Evolutionary conservation across 805 yeast species (phyloP).

Genomic region (Candida gorgasii): DNA sequence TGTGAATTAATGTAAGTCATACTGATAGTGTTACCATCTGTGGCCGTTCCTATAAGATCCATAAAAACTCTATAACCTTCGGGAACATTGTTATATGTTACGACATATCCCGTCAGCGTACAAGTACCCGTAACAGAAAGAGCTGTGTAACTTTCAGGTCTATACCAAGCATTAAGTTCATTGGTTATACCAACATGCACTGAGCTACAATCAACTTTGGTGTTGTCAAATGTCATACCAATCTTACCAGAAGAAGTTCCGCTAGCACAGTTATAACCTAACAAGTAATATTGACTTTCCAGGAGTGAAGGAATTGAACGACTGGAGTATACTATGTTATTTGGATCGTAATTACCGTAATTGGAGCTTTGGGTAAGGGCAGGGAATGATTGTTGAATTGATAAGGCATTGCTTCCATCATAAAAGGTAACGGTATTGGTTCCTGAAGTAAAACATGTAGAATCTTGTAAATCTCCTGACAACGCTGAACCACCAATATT

Average conservation of each 20-base stretch:
- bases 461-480: conserved; percentile 18
- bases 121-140: conserved; percentile 18
- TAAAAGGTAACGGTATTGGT: conserved; percentile 19
- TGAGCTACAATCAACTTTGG: conserved; percentile 21
- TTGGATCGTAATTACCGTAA: not conserved
- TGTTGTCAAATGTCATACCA: conserved; percentile 18
- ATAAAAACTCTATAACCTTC: conserved; percentile 30
- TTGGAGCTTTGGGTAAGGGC: conserved; percentile 11
- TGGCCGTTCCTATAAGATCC: conserved; percentile 10
- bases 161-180: conserved; percentile 23
- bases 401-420: conserved; percentile 19
- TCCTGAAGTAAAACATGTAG: conserved; percentile 21
- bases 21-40: not conserved
- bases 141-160: conserved; percentile 14
- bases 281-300: conserved; percentile 14
- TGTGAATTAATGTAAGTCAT: not conserved
- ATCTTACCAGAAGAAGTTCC: conserved; percentile 24
- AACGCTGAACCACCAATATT: conserved; percentile 19
- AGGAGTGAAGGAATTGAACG: conserved; percentile 17
- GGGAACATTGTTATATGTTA: conserved; percentile 23
- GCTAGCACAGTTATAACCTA: conserved; percentile 19
- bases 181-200: conserved; percentile 23
- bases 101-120: conserved; percentile 9
- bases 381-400: conserved; percentile 12
- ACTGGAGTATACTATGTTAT: not conserved